These are phyloP conservation scores for Kregervanrija pseudodelftensis DNA, from an alignment of 805 yeast genomes.

Conservation along the genomic window DNA sequence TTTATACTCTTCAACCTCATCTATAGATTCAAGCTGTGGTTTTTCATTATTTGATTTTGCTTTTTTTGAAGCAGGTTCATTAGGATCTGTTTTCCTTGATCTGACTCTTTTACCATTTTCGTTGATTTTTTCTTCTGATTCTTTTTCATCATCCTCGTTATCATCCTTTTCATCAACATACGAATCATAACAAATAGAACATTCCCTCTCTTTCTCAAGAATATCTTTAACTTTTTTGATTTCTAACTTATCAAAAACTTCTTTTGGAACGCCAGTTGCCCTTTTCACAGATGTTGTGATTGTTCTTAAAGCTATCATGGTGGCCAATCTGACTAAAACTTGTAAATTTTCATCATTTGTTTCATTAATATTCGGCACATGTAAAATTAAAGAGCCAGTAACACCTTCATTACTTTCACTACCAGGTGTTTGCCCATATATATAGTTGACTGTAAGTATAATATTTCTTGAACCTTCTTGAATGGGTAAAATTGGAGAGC, in stretches of 20 bases:
- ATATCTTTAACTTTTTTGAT: conserved; percentile 27
- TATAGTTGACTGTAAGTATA: conserved; percentile 34
- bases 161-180: conserved; percentile 27
- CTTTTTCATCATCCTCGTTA: conserved; percentile 5
- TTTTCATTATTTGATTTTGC: conserved; percentile 6
- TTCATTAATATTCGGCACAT: conserved; percentile 58
- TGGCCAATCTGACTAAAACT: conserved; percentile 57
- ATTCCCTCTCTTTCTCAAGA: conserved; percentile 27
- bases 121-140: conserved; percentile 1
- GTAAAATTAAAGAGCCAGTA: conserved; percentile 53
- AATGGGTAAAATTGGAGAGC: neutral
- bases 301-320: conserved; percentile 62
- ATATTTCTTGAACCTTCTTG: conserved; percentile 29
- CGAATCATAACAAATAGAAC: conserved; percentile 62
- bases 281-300: conserved; percentile 43
- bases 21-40: neutral
- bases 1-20: conserved; percentile 19
- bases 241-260: conserved; percentile 46
- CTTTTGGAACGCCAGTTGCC: conserved; percentile 45
- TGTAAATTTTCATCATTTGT: conserved; percentile 55
- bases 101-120: conserved; percentile 8
- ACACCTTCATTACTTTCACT: conserved; percentile 3
- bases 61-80: conserved; percentile 5
- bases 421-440: conserved; percentile 17
- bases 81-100: conserved; percentile 10